phyloP scores from a whole-genome alignment of 2,329 filamentous ascomycete species.

The Conoideocrella luteorostrata region DNA sequence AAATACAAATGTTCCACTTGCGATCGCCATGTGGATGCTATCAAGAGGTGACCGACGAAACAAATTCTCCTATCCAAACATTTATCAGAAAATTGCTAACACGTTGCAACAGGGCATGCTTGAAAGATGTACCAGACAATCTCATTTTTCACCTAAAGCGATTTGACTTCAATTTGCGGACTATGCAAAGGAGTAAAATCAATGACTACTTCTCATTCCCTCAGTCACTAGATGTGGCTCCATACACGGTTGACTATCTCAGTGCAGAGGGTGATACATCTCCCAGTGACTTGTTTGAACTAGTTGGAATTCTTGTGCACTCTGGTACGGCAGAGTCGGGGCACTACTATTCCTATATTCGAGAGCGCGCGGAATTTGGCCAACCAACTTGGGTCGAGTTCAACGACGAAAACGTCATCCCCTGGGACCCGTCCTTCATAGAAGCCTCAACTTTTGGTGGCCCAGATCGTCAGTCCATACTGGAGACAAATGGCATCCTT shows the following conservation, averaged over 20 bases:
- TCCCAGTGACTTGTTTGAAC: conserved; percentile 71
- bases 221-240: conserved; percentile 72
- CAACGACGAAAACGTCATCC: conserved; percentile 78
- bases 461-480: conserved; percentile 41
- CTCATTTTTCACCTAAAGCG: conserved; percentile 92
- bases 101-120: conserved; percentile 59
- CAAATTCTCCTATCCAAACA: too few species aligned
- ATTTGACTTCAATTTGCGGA: conserved; percentile 74
- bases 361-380: conserved; percentile 59
- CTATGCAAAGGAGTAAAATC: conserved; percentile 80
- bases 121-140: conserved; percentile 89
- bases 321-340: conserved; percentile 88
- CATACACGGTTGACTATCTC: conserved; percentile 82
- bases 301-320: conserved; percentile 93
- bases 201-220: conserved; percentile 94
- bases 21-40: conserved; percentile 81
- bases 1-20: conserved; percentile 96
- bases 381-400: conserved; percentile 75
- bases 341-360: conserved; percentile 95
- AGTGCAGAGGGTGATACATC: conserved; percentile 49
- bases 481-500: conserved; percentile 37
- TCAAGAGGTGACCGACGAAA: too few species aligned
- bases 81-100: conserved; percentile 9
- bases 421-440: conserved; percentile 69
- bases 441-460: conserved; percentile 78